Conservation (phyloP, 2,329 filamentous ascomycete genomes). For the Clonostachys byssicola region DNA sequence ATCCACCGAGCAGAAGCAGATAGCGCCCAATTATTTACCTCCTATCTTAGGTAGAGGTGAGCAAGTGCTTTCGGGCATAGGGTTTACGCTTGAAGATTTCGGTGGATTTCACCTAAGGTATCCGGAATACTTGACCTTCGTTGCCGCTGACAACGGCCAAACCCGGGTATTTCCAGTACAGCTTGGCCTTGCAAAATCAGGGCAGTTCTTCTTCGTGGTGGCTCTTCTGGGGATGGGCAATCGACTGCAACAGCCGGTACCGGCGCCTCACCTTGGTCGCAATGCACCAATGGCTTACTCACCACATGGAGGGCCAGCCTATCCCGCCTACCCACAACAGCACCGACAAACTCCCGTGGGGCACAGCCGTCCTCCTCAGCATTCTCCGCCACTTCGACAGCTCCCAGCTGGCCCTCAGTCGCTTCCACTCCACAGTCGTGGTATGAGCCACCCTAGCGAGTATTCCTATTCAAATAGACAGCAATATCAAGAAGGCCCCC, state of each 20-base stretch:
- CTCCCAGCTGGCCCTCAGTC: constrained; percentile 7
- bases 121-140: constrained; percentile 52
- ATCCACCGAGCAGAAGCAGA: constrained; percentile 51
- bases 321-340: constrained; percentile 11
- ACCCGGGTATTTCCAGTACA: constrained; percentile 43
- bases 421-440: constrained; percentile 19
- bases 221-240: constrained; percentile 34
- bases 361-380: constrained; percentile 13
- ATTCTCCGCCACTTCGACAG: constrained; percentile 19
- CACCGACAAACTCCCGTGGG: too few relatives aligned
- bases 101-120: constrained; percentile 46
- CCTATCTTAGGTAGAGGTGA: constrained; percentile 57
- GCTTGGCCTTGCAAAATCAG: constrained; percentile 54
- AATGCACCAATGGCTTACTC: too few relatives aligned
- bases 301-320: constrained; percentile 13
- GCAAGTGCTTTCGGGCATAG: constrained; percentile 48
- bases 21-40: constrained; percentile 59
- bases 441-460: constrained; percentile 31
- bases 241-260: constrained; percentile 26
- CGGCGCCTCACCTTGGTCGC: too few relatives aligned
- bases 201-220: constrained; percentile 60
- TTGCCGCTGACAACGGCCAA: constrained; percentile 45
- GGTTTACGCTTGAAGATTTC: constrained; percentile 49
- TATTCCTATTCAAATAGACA: constrained; percentile 37
- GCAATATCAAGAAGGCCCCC: constrained; percentile 40